Conservation (phyloP, 768 basidiomycete species). For the Lentinula guzmanii region DNA sequence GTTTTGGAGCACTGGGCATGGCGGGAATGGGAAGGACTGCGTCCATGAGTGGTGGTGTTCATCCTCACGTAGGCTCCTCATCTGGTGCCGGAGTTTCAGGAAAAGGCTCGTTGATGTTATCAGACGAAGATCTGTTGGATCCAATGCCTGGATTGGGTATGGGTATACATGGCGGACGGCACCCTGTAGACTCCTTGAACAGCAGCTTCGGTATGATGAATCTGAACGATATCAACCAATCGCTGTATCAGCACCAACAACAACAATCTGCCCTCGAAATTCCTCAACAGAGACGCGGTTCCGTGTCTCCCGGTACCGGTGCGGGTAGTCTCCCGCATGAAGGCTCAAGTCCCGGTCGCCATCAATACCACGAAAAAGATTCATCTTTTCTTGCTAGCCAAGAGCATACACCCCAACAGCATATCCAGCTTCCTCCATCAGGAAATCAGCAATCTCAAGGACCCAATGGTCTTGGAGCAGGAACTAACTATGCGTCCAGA, state of each 20-base stretch:
- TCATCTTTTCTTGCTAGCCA: not conserved
- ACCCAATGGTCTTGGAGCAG: not conserved
- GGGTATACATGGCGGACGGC: not conserved
- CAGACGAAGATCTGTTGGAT: slow-evolving; percentile 64
- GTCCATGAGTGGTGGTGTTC: not conserved
- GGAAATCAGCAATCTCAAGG: not conserved
- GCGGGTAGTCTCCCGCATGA: not conserved
- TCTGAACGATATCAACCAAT: slow-evolving; percentile 27
- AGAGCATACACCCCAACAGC: not conserved
- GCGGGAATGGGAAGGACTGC: not conserved
- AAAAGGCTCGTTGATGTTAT: slow-evolving; percentile 59
- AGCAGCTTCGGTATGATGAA: slow-evolving; percentile 49
- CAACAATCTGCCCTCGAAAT: slow-evolving; percentile 15
- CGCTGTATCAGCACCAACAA: not conserved
- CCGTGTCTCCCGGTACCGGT: slow-evolving; percentile 2
- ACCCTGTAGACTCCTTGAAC: not conserved
- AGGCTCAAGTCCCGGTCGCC: not conserved
- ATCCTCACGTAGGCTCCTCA: not conserved
- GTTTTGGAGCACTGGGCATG: not conserved
- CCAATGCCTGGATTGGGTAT: not conserved
- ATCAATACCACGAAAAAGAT: not conserved
- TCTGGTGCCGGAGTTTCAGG: slow-evolving; percentile 17
- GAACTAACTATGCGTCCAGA: slow-evolving; percentile 2
- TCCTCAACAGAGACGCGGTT: slow-evolving; percentile 33
- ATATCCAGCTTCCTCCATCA: not conserved